These are phyloP conservation scores for Populus davidiana DNA, from an alignment of 345 rosid genomes.

Conservation along the genomic window DNA sequence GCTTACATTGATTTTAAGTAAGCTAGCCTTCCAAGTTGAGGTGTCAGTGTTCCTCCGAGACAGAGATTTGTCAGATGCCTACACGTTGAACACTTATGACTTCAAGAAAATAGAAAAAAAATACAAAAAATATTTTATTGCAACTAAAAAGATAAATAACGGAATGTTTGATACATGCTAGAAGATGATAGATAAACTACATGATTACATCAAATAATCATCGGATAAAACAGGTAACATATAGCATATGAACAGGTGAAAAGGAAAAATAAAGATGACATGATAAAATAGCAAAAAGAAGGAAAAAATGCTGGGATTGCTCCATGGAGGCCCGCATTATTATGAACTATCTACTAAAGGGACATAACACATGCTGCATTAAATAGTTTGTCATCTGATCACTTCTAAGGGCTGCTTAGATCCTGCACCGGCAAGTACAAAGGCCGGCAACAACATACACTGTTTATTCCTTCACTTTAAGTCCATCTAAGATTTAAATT, in stretches of 20 bases:
- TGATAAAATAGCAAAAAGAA: not conserved
- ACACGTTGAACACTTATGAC: constrained; percentile 21
- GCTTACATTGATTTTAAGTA: constrained; percentile 73
- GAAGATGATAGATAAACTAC: not conserved
- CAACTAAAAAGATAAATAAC: not conserved
- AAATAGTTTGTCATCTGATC: constrained; percentile 1
- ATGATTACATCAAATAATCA: not conserved
- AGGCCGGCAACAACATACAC: not conserved
- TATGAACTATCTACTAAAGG: not conserved
- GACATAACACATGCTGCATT: not conserved
- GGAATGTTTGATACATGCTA: not conserved
- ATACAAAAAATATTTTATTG: not conserved
- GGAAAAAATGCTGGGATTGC: not conserved
- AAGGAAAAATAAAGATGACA: not conserved
- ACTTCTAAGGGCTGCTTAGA: not conserved
- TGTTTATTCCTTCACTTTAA: not conserved
- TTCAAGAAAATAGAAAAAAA: not conserved
- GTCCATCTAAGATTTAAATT: not conserved
- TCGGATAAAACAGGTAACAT: not conserved
- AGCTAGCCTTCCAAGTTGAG: constrained; percentile 59
- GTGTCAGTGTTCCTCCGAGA: constrained; percentile 66
- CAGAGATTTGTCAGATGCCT: constrained; percentile 73
- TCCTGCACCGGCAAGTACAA: not conserved
- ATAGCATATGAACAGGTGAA: not conserved
- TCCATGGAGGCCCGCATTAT: not conserved